Evolutionary conservation across 495 filamentous ascomycete species (phyloP), one percentile per base, ranked within the genome.

Genomic region (Aspergillus sparsus): DNA sequence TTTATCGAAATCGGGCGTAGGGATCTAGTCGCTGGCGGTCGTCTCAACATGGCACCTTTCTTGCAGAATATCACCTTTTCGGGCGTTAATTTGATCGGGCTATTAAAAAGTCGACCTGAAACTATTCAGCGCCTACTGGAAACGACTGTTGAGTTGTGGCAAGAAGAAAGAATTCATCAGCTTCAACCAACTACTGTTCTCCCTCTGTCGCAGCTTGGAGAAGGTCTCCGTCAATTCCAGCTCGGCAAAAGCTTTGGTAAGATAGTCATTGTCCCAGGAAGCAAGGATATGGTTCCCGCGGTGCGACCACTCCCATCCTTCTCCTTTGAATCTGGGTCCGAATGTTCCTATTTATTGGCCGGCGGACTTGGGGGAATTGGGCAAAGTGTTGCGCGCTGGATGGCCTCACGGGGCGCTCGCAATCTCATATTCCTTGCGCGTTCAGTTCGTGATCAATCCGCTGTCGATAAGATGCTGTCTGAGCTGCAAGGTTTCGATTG

Each of bases 311-410:
- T 13, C 10, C 53, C 53, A 9, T 41, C n/a, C n/a, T 45, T 32
- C 27, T 56, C 27, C 39, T 27, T 56, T 7, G 53, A 56, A 33
- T n/a, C 18, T n/a, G n/a, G n/a, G n/a, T n/a, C n/a, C 51, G 65
- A 65, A 62, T 68, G 61, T 1, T 70, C 70, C 0, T 81, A 82
- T 49, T 56, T 82, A 0, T 67, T 84, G 37, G 67, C 73, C 3
- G 81, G 80, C 18, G 80, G 78, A 0, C 55, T 79, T 6, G 74
- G 73, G 10, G 80, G 80, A 6, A 61, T 84, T 18, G 78, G 79
- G 9, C 71, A 70, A 0, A 74, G 59, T 13, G 58, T 82, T 1
- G 71, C 72, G 0, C 15, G 67, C 2, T 72, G 74, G 58, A 49
- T 82, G n/a, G 74, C 71, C 1, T 54, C 58, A 12, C 60, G 67